phyloP scores from a whole-genome alignment of 2,329 filamentous ascomycete species.

The Talaromyces sp. region DNA sequence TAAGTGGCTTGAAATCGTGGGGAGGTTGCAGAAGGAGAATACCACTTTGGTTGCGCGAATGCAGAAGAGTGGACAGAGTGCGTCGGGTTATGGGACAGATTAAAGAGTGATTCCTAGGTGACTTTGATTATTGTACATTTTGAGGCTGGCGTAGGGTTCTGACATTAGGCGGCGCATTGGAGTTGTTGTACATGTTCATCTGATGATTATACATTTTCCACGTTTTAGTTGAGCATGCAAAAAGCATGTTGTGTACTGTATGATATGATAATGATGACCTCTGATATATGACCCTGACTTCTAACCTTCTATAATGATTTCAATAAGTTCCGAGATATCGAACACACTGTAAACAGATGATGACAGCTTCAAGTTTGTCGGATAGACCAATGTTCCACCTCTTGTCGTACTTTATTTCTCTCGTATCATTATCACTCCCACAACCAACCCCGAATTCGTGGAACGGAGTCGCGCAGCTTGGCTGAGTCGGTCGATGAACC shows the following conservation, averaged over 20 bases:
- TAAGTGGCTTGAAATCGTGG: constrained; percentile 48
- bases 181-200: background rate
- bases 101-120: background rate
- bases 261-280: background rate
- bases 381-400: background rate
- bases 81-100: background rate
- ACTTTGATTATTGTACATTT: background rate
- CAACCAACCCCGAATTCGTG: background rate
- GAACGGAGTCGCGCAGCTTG: background rate
- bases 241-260: background rate
- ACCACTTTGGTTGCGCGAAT: constrained; percentile 36
- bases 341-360: background rate
- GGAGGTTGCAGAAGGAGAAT: constrained; percentile 55
- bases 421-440: background rate
- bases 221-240: background rate
- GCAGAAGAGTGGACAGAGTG: background rate
- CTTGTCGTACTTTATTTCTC: background rate
- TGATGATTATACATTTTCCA: background rate
- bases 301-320: background rate
- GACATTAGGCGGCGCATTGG: background rate
- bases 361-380: background rate
- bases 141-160: background rate
- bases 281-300: background rate
- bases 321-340: too few relatives aligned
- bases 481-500: background rate